Evolutionary conservation across 1,139 yeast genomes (phyloP), one percentile per base, ranked within the genome.

Genomic region (Kodamaea alishanica): DNA sequence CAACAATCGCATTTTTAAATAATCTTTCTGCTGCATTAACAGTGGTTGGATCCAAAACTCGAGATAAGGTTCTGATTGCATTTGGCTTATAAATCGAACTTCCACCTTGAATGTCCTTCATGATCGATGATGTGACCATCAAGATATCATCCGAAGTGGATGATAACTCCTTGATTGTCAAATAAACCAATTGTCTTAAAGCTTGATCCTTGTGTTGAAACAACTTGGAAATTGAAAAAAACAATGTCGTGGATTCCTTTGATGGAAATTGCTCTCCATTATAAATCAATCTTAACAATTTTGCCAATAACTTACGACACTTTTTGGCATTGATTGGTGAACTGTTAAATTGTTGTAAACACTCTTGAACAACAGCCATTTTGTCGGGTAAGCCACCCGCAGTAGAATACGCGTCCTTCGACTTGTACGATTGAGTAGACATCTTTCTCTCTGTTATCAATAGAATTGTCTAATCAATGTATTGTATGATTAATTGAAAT

Each of bases 351-450:
- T 87, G 92, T 52, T 87, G 87, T 54, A 88, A 72, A 69, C 97
- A 90, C 62, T 90, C 96, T 67, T 92, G 99, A 63, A 86, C 90
- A 49, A 94, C 92, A 8, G 96, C 84, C 97, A 92, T 92, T 67
- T 89, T 89, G 66, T 92, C 98, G 44, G 96, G 94, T 48, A 76
- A 62, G 25, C 68, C 64, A 29, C 58, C 46, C 24, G 60, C 44
- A 49, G 77, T 84, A 44, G 79, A 63, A 47, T 62, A 63, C 58
- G 86, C 89, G 61, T 88, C 96, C 65, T 77, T 79, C 67, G 85
- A 86, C 69, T 87, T 89, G 66, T 87, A 87, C 32, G 87, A 74
- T 57, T 74, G 79, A 35, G 94, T 81, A 36, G 95, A 84, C 92
- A 88, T 87, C 28, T 38, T 38, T 47, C n/a, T n/a, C n/a, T n/a